A percentile compares a stretch with the other conserved stretches of the same genome.
Evolutionary conservation across 305 asterid species (phyloP).

Genomic region (Rubia tinctorum): DNA sequence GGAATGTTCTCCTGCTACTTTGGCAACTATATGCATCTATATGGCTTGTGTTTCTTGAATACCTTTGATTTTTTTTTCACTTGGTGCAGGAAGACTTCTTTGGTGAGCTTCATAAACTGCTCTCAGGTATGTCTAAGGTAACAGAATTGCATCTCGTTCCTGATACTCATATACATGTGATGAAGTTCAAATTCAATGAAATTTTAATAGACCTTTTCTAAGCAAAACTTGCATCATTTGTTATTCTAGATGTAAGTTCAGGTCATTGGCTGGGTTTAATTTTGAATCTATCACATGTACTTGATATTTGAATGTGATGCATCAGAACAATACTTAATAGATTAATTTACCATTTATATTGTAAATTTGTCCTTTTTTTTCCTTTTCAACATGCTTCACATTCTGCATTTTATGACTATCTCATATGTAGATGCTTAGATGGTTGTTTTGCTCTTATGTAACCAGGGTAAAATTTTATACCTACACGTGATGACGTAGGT

Average conservation of each 20-base stretch:
- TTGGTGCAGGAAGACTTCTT: constrained; percentile 57
- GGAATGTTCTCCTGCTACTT: constrained; percentile 10
- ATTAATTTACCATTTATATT: background rate
- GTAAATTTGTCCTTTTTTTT: background rate
- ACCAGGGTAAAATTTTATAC: background rate
- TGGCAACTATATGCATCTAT: background rate
- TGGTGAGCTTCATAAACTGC: constrained; percentile 75
- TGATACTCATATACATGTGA: constrained; percentile 92
- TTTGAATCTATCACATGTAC: background rate
- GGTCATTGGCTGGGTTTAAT: constrained; percentile 7
- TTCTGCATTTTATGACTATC: background rate
- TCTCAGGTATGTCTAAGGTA: constrained; percentile 83
- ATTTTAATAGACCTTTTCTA: constrained; percentile 86
- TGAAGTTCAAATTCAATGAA: constrained; percentile 83
- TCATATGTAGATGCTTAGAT: background rate
- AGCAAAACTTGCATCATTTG: constrained; percentile 88
- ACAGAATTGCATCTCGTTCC: constrained; percentile 87
- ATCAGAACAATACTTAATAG: background rate
- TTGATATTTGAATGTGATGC: background rate
- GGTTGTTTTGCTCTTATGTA: background rate
- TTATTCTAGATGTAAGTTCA: constrained; percentile 80
- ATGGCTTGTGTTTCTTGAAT: background rate
- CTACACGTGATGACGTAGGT: too few relatives aligned
- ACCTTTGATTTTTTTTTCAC: background rate
- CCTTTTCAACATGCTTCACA: background rate